Conservation (phyloP, 2,329 filamentous ascomycete species). For the Sporothrix euskadiensis region DNA sequence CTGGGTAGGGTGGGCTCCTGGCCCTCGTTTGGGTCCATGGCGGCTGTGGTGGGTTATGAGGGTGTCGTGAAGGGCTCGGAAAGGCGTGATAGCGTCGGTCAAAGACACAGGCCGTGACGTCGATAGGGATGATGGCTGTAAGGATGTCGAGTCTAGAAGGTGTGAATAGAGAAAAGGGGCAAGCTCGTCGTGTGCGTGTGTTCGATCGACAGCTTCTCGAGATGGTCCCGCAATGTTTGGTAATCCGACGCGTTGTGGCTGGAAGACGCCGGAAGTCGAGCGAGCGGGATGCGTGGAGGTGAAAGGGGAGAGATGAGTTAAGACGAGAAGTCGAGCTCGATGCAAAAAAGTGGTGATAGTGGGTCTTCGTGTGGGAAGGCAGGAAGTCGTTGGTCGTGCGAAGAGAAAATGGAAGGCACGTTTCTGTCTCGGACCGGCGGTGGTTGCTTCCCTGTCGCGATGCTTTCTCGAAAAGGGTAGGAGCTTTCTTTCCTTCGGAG, state of each 20-base stretch:
- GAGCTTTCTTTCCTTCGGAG: not conserved
- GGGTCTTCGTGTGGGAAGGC: not conserved
- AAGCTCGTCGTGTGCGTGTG: not conserved
- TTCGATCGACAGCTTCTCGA: not conserved
- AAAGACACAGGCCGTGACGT: not conserved
- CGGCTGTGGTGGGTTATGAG: not conserved
- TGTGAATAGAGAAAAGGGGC: too few relatives aligned
- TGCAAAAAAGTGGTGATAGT: slow-evolving; percentile 3
- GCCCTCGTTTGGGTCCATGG: slow-evolving; percentile 52
- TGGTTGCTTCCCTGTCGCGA: slow-evolving; percentile 21
- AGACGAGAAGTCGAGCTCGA: not conserved
- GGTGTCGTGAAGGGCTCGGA: not conserved
- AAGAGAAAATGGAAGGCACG: not conserved
- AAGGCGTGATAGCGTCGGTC: not conserved
- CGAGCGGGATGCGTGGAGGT: not conserved
- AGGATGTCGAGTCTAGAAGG: not conserved
- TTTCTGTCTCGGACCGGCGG: not conserved
- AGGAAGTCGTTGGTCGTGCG: not conserved
- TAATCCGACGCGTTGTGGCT: not conserved
- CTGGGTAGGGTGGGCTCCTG: slow-evolving; percentile 36
- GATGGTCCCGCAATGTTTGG: not conserved
- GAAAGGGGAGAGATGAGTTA: too few relatives aligned
- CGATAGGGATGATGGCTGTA: too few relatives aligned
- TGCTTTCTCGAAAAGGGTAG: not conserved
- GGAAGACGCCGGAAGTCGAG: not conserved